phyloP scores from a whole-genome alignment of 345 rosid genomes.

The Moringa oleifera region DNA sequence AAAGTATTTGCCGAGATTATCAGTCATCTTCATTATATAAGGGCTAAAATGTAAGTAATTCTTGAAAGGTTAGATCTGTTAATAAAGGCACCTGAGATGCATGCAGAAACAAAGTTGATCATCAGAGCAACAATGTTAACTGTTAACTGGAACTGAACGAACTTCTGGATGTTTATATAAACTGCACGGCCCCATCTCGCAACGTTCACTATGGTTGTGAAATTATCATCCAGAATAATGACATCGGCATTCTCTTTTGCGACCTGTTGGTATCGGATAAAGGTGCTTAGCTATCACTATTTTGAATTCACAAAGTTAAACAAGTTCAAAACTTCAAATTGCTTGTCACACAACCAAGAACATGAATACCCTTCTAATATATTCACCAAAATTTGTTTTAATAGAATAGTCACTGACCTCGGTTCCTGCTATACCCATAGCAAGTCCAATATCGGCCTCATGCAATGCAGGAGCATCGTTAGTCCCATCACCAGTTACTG shows the following conservation, averaged over 20 bases:
- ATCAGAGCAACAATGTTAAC: conserved; percentile 69
- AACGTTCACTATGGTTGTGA: conserved; percentile 64
- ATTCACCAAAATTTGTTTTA: no score
- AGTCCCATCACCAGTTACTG: conserved; percentile 96
- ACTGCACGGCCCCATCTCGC: conserved; percentile 85
- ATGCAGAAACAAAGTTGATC: conserved; percentile 69
- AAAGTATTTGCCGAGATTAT: conserved; percentile 5
- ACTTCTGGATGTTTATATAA: conserved; percentile 76
- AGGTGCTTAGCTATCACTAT: neutral
- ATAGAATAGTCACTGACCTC: conserved; percentile 40
- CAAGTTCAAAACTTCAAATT: neutral
- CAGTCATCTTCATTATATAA: neutral
- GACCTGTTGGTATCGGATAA: conserved; percentile 31
- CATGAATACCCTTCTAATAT: neutral
- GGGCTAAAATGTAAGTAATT: neutral
- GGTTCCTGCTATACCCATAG: conserved; percentile 97
- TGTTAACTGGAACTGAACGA: conserved; percentile 78
- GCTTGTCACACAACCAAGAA: neutral
- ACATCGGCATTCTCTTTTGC: conserved; percentile 86
- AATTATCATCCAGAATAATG: conserved; percentile 80
- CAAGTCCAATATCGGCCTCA: conserved; percentile 92
- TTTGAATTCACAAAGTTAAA: neutral
- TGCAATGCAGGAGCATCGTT: conserved; percentile 95
- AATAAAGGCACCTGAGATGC: conserved; percentile 46
- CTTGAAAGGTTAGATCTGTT: neutral